A percentile compares a stretch with the other conserved stretches of the same genome.
phyloP scores from a whole-genome alignment of 2,329 filamentous ascomycete genomes.

The Nigrospora oryzae region DNA sequence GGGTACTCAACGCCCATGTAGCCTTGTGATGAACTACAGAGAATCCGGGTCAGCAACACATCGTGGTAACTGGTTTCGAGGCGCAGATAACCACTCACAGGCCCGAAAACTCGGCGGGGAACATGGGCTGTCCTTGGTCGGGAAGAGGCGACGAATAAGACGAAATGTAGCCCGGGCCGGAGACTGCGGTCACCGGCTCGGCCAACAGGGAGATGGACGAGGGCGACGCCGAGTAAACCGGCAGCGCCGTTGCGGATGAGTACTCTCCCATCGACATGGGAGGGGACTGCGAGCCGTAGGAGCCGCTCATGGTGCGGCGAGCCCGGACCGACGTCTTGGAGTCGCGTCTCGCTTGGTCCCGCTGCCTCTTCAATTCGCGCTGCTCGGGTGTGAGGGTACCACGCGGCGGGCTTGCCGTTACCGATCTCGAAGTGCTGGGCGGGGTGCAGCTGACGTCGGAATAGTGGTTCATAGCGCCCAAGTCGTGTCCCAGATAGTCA shows the following conservation, averaged over 20 bases:
- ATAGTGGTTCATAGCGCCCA: slow-evolving; percentile 33
- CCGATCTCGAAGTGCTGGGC: slow-evolving; percentile 39
- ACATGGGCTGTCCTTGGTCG: slow-evolving; percentile 26
- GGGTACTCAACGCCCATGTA: slow-evolving; percentile 37
- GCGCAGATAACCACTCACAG: slow-evolving; percentile 9
- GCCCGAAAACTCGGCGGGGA: slow-evolving; percentile 18
- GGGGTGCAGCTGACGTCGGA: slow-evolving; percentile 45
- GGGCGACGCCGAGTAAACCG: slow-evolving; percentile 43
- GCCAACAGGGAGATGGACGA: slow-evolving; percentile 41
- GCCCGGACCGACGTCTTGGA: slow-evolving; percentile 44
- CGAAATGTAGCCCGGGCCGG: slow-evolving; percentile 34
- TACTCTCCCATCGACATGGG: slow-evolving; percentile 33
- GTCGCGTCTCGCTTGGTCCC: slow-evolving; percentile 49
- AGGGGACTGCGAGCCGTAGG: slow-evolving; percentile 28
- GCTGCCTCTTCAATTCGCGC: slow-evolving; percentile 53
- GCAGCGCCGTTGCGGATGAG: slow-evolving; percentile 31
- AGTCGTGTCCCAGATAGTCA: slow-evolving; percentile 33
- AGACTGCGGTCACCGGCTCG: slow-evolving; percentile 36
- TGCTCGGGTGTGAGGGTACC: slow-evolving; percentile 48
- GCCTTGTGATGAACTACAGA: slow-evolving; percentile 22
- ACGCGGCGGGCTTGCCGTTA: slow-evolving; percentile 50
- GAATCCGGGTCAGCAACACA: neutral
- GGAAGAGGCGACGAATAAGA: slow-evolving; percentile 40
- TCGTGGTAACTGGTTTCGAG: neutral
- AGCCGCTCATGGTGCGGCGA: slow-evolving; percentile 40